phyloP scores from a whole-genome alignment of 1,284 basidiomycete genomes.

The Rhodotorula sp. region DNA sequence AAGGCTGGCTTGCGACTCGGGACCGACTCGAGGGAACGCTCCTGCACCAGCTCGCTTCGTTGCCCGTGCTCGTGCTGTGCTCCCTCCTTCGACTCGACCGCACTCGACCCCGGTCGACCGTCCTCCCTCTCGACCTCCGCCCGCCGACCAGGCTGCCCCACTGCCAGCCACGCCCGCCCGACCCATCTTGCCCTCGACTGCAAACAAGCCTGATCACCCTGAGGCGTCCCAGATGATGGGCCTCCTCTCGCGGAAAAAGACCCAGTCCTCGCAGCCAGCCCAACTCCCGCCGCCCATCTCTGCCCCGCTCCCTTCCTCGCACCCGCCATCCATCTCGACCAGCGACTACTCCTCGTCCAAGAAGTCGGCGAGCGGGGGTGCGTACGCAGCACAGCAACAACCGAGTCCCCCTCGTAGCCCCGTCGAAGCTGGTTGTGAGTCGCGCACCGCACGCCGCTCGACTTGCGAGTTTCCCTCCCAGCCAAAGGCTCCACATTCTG shows the following conservation, averaged over 20 bases:
- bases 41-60: no score
- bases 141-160: background rate
- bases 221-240: conserved; percentile 20
- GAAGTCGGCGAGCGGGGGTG: conserved; percentile 13
- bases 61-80: no score
- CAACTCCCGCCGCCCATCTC: conserved; percentile 32
- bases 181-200: background rate
- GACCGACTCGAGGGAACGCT: no score
- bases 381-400: background rate
- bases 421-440: conserved; percentile 25
- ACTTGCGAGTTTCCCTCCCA: background rate
- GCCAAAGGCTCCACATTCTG: background rate
- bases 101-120: background rate
- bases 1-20: no score
- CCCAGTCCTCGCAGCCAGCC: background rate
- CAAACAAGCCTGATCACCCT: background rate
- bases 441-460: background rate
- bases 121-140: background rate
- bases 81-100: background rate
- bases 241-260: conserved; percentile 39
- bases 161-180: background rate
- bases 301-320: conserved; percentile 15
- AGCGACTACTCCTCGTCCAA: conserved; percentile 21
- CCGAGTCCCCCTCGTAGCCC: conserved; percentile 36
- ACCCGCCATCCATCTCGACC: conserved; percentile 13